Base-by-base conservation (phyloP, 768 basidiomycete genomes). In the Suillus brevipes region DNA sequence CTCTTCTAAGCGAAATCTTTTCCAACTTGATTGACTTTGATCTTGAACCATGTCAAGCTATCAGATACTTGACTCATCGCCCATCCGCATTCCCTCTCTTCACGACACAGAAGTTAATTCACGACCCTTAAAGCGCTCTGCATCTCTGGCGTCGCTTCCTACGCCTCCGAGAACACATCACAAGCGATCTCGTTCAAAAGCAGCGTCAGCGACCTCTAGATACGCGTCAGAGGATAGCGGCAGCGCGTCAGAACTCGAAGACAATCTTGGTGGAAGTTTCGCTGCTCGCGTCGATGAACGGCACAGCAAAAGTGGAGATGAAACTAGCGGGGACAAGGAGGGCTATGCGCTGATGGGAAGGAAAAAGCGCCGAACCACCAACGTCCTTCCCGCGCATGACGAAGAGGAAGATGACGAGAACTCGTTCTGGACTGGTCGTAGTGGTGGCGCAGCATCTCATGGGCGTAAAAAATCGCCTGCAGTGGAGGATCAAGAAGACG, bases 161-260 rank as follows among this genome's bases (percentile, higher is more conserved):
- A 90, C 89, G 0, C 89, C 89, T 25, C 89, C 89, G 0, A 77
- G 85, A 36, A 89, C 88, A 9, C 80, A 78, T 58, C 79, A 84
- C 64, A 87, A 82, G 66, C 80, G 80, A 23, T 75, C 82, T 63
- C 79, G 79, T 45, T 72, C 78, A 8, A 81, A 82, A 25, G 73
- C 80, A 57, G 77, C 76, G 0, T 81, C 82, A 20, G 79, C 79
- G 40, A 81, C 82, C 47, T 84, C 83, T 28, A 82, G 85, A 64
- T 77, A 74, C 65, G 83, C 82, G 64, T 74, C 76, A 10, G 73
- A 71, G 3, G 75, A 72, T 36, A 67, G 76, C 42, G 74, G 72
- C 61, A 79, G 74, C 65, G 79, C 77, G 65, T 79, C 79, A 42
- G 83, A 72, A n/a, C 61, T 65, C 14, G 76, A 73, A 55, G 67